Conservation (phyloP, 495 filamentous ascomycete genomes). For the Penicillium taxi region DNA sequence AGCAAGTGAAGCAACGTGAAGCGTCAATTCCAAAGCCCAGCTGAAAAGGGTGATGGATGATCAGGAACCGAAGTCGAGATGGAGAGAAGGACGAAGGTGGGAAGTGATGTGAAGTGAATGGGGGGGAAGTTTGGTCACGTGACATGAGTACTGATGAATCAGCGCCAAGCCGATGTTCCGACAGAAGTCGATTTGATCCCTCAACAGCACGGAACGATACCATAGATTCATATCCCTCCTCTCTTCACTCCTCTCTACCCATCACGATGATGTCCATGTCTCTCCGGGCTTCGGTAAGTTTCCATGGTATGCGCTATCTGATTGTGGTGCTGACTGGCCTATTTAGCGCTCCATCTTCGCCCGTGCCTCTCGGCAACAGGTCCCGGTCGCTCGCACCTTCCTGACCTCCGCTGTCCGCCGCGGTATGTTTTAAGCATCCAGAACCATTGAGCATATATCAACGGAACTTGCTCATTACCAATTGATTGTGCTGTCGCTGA, state of each 20-base stretch:
- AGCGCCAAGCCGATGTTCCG: slow-evolving; percentile 26
- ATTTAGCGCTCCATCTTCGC: slow-evolving; percentile 70
- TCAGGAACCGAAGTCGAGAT: slow-evolving; percentile 16
- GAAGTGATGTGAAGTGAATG: slow-evolving; percentile 4
- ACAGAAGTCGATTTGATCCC: slow-evolving; percentile 31
- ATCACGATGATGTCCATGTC: slow-evolving; percentile 60
- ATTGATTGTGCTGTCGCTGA: slow-evolving; percentile 8
- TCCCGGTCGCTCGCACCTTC: slow-evolving; percentile 67
- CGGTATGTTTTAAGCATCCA: slow-evolving; percentile 32
- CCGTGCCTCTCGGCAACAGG: slow-evolving; percentile 67
- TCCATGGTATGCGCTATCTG: slow-evolving; percentile 1
- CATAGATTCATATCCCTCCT: slow-evolving; percentile 21
- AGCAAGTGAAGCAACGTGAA: slow-evolving; percentile 14
- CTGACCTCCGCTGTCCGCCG: slow-evolving; percentile 46
- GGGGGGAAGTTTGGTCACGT: slow-evolving; percentile 9
- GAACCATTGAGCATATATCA: not conserved
- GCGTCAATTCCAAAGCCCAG: slow-evolving; percentile 25
- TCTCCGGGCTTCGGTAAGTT: slow-evolving; percentile 58
- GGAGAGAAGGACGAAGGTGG: slow-evolving; percentile 1
- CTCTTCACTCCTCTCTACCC: slow-evolving; percentile 21
- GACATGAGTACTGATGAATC: slow-evolving; percentile 16
- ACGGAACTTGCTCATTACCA: not conserved
- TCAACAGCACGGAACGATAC: slow-evolving; percentile 26
- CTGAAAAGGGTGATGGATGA: slow-evolving; percentile 14
- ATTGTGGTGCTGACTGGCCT: slow-evolving; percentile 12